phyloP scores from a whole-genome alignment of 2,329 filamentous ascomycete species.

The Colletotrichum higginsianum region DNA sequence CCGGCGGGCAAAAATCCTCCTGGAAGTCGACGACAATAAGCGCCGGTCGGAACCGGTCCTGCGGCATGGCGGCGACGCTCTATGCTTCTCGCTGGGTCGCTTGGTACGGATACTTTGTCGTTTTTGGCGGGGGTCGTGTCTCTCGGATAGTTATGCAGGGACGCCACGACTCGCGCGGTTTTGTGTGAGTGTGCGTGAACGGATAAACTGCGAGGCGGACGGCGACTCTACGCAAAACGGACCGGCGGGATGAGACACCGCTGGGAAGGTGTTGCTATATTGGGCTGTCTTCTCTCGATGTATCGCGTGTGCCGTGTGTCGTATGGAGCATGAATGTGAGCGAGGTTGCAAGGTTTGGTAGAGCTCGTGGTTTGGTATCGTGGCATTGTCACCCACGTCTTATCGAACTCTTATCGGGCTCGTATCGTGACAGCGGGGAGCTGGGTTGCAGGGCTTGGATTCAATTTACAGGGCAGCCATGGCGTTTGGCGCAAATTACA shows the following conservation, averaged over 20 bases:
- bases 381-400: not conserved
- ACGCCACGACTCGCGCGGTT: not conserved
- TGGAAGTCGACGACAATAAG: constrained; percentile 88
- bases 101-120: not conserved
- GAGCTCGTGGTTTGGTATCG: not conserved
- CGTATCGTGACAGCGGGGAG: not conserved
- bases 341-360: not conserved
- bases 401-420: not conserved
- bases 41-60: constrained; percentile 61
- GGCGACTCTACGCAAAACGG: not conserved
- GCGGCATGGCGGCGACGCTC: constrained; percentile 42
- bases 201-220: not conserved
- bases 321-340: not conserved
- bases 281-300: not conserved
- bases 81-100: not conserved
- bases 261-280: not conserved
- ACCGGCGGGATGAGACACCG: not conserved
- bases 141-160: not conserved
- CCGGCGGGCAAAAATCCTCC: constrained; percentile 94
- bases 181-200: not conserved
- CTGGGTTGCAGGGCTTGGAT: not conserved
- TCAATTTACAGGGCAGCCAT: too few species aligned
- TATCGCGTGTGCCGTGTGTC: not conserved
- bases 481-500: constrained; percentile 4
- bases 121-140: not conserved